Percentiles rank a stretch among this genome's conserved stretches.
Evolutionary conservation across 139 green algal genomes (phyloP).

Genomic region (Coccomyxa sp.): DNA sequence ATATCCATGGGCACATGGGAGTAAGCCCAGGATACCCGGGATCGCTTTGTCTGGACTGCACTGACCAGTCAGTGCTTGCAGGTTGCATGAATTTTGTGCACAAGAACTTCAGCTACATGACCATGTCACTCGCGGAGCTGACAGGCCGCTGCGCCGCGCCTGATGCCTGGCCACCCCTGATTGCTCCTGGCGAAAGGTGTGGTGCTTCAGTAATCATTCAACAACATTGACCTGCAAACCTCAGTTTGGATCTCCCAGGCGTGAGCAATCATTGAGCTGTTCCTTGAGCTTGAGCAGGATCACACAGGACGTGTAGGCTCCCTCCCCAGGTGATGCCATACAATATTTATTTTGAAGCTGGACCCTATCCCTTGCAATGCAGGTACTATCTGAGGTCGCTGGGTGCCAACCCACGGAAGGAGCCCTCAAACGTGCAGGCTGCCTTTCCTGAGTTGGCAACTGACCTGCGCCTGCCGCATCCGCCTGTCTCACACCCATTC

Average conservation of each 20-base stretch:
- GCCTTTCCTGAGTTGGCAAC: slow-evolving; percentile 43
- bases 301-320: no score
- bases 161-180: not conserved
- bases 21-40: not conserved
- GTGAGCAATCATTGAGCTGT: no score
- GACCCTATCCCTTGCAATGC: not conserved
- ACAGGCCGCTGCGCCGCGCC: slow-evolving; percentile 9
- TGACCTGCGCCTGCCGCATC: slow-evolving; percentile 21
- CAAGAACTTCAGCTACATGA: slow-evolving; percentile 56
- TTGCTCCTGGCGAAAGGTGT: not conserved
- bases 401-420: slow-evolving; percentile 51
- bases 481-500: slow-evolving; percentile 13
- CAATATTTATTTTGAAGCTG: no score
- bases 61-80: not conserved
- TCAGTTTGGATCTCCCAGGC: no score
- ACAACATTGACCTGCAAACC: no score
- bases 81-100: slow-evolving; percentile 47
- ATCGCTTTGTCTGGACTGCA: not conserved
- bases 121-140: slow-evolving; percentile 39
- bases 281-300: no score
- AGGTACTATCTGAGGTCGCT: slow-evolving; percentile 52
- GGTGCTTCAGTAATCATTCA: not conserved
- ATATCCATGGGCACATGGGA: not conserved
- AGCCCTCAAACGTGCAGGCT: slow-evolving; percentile 27
- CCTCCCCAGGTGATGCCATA: no score